Conservation (phyloP, 805 yeast genomes). For the Wickerhamomyces mucosus region DNA sequence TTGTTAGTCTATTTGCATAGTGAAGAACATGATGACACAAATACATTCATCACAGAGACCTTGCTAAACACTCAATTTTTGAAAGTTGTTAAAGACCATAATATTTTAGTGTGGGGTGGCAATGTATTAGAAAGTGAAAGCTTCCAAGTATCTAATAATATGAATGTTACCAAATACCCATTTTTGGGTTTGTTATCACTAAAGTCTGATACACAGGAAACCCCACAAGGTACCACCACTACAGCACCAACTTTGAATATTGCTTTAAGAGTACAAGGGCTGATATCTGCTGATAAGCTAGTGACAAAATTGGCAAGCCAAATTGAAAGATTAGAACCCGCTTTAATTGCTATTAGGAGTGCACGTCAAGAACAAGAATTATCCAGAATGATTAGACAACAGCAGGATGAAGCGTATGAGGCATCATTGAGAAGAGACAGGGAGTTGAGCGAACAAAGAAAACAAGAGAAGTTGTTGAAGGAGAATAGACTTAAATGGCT, state of each 20-base stretch:
- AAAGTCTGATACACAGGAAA: conserved; percentile 41
- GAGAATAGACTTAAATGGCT: conserved; percentile 32
- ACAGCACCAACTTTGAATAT: conserved; percentile 50
- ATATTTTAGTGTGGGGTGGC: conserved; percentile 80
- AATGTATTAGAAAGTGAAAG: conserved; percentile 76
- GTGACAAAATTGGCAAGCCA: conserved; percentile 35
- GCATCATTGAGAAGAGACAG: conserved; percentile 62
- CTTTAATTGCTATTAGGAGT: conserved; percentile 47
- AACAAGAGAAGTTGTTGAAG: conserved; percentile 15
- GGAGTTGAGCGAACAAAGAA: conserved; percentile 35
- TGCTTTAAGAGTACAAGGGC: conserved; percentile 56
- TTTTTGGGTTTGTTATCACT: conserved; percentile 68
- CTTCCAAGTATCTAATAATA: conserved; percentile 67
- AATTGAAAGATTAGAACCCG: conserved; percentile 50
- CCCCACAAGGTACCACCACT: conserved; percentile 46
- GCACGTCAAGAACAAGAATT: conserved; percentile 55
- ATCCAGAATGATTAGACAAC: conserved; percentile 47
- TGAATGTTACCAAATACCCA: conserved; percentile 71
- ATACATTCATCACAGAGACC: conserved; percentile 42
- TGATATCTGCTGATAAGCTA: conserved; percentile 30
- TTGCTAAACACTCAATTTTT: conserved; percentile 43
- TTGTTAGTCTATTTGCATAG: conserved; percentile 67
- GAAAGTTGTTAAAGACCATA: conserved; percentile 35
- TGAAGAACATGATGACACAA: conserved; percentile 56
- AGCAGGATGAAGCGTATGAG: conserved; percentile 74